Percentiles rank a stretch among this genome's conserved stretches.
These are phyloP conservation scores for Atractiella rhizophila DNA, from an alignment of 768 basidiomycete species.

Conservation along the genomic window DNA sequence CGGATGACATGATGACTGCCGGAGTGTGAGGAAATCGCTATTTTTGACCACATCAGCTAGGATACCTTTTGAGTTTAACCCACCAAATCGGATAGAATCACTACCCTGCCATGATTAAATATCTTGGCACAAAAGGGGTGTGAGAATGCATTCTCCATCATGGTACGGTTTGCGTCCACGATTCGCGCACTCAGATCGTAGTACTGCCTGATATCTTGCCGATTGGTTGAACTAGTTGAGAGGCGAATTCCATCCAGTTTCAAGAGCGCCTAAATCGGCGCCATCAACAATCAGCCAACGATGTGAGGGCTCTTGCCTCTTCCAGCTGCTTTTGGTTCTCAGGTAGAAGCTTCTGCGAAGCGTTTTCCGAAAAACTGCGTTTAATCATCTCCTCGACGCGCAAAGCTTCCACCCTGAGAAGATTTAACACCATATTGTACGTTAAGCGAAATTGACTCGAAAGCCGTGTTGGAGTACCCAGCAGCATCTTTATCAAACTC, in stretches of 20 bases:
- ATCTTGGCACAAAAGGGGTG: constrained; percentile 43
- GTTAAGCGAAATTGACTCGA: constrained; percentile 90
- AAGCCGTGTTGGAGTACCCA: constrained; percentile 74
- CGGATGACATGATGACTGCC: constrained; percentile 13
- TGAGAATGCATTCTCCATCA: constrained; percentile 35
- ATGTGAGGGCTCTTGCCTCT: constrained; percentile 32
- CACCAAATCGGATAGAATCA: constrained; percentile 60
- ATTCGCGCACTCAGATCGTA: constrained; percentile 48
- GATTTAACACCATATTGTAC: constrained; percentile 96
- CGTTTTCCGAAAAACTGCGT: constrained; percentile 92
- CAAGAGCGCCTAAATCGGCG: neutral
- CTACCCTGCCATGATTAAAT: constrained; percentile 47
- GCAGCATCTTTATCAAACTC: constrained; percentile 62
- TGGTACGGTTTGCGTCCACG: constrained; percentile 34
- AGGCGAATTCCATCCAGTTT: too few relatives aligned
- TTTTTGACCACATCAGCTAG: neutral
- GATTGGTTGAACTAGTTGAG: too few relatives aligned
- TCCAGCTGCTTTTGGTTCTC: constrained; percentile 71
- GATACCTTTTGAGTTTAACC: constrained; percentile 16
- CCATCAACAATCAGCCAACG: constrained; percentile 7
- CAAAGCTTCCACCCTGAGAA: constrained; percentile 82
- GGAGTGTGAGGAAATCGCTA: constrained; percentile 13
- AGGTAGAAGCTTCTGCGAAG: constrained; percentile 69
- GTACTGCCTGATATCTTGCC: constrained; percentile 42
- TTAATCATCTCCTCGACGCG: constrained; percentile 99